Evolutionary conservation across 345 rosid species (phyloP), one percentile per base, ranked within the genome.

Genomic region (Boechera retrofracta): DNA sequence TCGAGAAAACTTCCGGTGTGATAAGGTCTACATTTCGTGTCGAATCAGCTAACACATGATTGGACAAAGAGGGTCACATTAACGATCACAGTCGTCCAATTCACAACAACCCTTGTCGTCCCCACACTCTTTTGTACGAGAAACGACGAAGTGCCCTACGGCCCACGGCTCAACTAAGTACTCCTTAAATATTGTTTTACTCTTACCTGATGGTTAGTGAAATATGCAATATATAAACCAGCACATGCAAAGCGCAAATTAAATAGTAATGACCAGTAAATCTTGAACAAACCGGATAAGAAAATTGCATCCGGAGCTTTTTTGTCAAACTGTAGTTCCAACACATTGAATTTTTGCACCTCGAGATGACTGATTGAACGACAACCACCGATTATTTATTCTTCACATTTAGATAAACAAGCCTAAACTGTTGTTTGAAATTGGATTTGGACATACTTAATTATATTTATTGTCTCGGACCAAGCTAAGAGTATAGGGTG

Each of bases 21-120:
- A 73, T 77, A 64, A 48, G 72, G 65, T 74, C 48, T 55, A 74
- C 62, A 42, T 82, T 78, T 39, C 82, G 86, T 84, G 70, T 69
- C 71, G 78, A 63, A 73, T 76, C 78, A 76, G 79, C 72, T 48
- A 75, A 73, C 49, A 28, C 42, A 5, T 26, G 75, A 45, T 11
- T 61, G 70, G 80, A 69, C 65, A 69, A 35, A 33, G 39, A 3
- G 7, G 63, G 80, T 77, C 75, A 42, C 80, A 6, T 77, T 76
- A 5, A 4, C 83, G 78, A 77, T 81, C 47, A 67, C 4, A 54
- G 1, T 7, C 42, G 28, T 60, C 73, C 80, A 80, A 8, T 35
- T 58, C 67, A 49, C 42, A 65, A 74, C 78, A 42, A 66, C 72
- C 57, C 66, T 45, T 33, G 58, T 18, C 48, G 58, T 18, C 38